Base-by-base conservation (phyloP, 768 basidiomycete genomes). In the Russula vinacea region DNA sequence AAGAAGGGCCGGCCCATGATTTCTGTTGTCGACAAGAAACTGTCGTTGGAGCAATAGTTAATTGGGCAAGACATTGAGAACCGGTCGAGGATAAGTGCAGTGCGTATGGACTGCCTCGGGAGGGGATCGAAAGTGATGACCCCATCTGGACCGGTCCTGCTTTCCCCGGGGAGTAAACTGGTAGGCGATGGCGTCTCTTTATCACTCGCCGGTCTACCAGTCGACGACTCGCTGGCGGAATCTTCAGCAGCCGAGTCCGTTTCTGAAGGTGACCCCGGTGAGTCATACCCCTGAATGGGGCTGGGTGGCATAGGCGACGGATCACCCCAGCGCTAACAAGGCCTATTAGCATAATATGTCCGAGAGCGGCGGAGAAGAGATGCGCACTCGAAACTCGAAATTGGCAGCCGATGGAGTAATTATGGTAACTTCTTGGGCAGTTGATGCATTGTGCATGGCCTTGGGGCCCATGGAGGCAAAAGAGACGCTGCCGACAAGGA, bases 11-110 rank as follows among this genome's bases (percentile, higher is more conserved):
- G 81, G 26, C 81, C 83, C 73, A 87, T 82, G 22, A 83, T 83
- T 16, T 76, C 73, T n/a, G 79, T 81, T 13, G 85, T 81, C 9
- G 80, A 76, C 40, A 92, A 71, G 35, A 92, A 76, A 62, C 84
- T 79, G 69, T 89, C 84, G 68, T 92, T 92, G 24, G 88, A 85
- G 73, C 86, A 87, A 70, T 90, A 89, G 53, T 85, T 72, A 44
- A 92, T 80, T 0, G 81, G 80, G 72, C 87, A 89, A 64, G 80
- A 78, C 63, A 80, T 73, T 8, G 85, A 83, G 76, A 92, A 93
- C 51, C 90, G 83, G 72, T 93, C 82, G 32, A 93, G 83, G 69
- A 93, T 90, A 60, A 93, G 81, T n/a, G 89, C 88, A 2, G 88
- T 88, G 47, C 90, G 83, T 60, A 83, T 79, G 19, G 88, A 89